Evolutionary conservation across 2,329 filamentous ascomycete species (phyloP), one percentile per base, ranked within the genome.

Genomic region (Mariannaea elegans): DNA sequence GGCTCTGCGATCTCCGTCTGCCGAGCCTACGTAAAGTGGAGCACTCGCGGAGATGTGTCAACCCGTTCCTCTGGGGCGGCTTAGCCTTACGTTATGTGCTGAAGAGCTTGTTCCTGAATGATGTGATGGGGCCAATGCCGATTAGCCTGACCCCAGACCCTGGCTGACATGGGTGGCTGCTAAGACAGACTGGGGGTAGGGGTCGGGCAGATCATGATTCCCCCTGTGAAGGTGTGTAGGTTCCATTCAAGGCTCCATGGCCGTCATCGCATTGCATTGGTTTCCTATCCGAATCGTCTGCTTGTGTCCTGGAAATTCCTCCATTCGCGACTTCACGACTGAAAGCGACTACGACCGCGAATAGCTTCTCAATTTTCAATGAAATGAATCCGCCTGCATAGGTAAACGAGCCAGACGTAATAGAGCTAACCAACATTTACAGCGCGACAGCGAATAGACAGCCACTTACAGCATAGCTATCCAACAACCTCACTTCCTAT

Each of bases 301-400:
- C n/a, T 24, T 46, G 42, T n/a, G n/a, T n/a, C n/a, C n/a, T 46
- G 42, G 42, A 46, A 46, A 44, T 24, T 21, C 39, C n/a, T 14
- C 42, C 10, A 46, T 46, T 46, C 24, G 23, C 24, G 24, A 46
- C 16, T 46, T 31, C 42, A 46, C 42, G 21, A 18, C 18, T 10
- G 42, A 46, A 29, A 14, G 23, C 42, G 24, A 14, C 42, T 27
- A 12, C 42, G 24, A 46, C 24, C 18, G 42, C 42, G 24, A n/a
- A 46, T 31, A 29, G n/a, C 42, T 16, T 46, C 24, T 12, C 42
- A 6, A 46, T 46, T n/a, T n/a, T n/a, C n/a, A n/a, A n/a, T n/a
- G n/a, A 23, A 46, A 46, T 21, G 21, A 18, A 31, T 31, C n/a
- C n/a, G n/a, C n/a, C 7, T 46, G 16, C 7, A 27, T 31, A 46